A percentile compares a stretch with the other conserved stretches of the same genome.
Evolutionary conservation across 2,329 filamentous ascomycete genomes (phyloP).

Genomic region (Pseudopithomyces maydicus): DNA sequence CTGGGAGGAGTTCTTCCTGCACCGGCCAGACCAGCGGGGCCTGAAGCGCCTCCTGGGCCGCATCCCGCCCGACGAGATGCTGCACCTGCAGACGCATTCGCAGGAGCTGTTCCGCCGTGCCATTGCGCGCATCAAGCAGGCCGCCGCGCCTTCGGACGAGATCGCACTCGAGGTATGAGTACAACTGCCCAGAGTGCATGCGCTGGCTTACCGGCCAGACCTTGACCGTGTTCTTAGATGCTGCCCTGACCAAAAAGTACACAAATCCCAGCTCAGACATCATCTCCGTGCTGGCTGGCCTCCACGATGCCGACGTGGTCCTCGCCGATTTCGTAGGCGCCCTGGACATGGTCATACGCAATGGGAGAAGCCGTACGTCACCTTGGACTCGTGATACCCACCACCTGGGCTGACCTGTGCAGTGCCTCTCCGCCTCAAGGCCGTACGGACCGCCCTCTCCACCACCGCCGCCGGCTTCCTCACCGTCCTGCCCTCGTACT

Average conservation of each 20-base stretch:
- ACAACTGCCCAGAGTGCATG: constrained; percentile 1
- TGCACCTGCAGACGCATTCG: constrained; percentile 75
- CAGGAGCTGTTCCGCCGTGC: constrained; percentile 79
- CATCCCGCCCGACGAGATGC: constrained; percentile 74
- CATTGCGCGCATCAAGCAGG: constrained; percentile 69
- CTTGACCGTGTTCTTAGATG: constrained; percentile 83
- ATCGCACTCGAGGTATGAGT: constrained; percentile 82
- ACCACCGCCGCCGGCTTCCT: constrained; percentile 94
- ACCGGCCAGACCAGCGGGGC: constrained; percentile 75
- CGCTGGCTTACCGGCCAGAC: constrained; percentile 68
- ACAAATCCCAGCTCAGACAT: constrained; percentile 95
- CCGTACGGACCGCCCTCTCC: constrained; percentile 79
- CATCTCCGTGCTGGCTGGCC: constrained; percentile 84
- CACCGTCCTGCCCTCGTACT: constrained; percentile 90
- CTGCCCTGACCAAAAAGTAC: constrained; percentile 85
- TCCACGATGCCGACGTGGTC: constrained; percentile 84
- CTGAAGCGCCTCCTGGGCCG: constrained; percentile 71
- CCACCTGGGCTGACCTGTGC: constrained; percentile 20
- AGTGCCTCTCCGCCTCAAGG: constrained; percentile 79
- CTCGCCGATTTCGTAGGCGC: constrained; percentile 87
- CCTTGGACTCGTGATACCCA: neutral
- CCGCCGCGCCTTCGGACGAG: constrained; percentile 66
- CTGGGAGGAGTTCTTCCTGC: constrained; percentile 94
- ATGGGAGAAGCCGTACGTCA: constrained; percentile 69
- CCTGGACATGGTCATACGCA: constrained; percentile 82